A percentile compares a stretch with the other conserved stretches of the same genome.
These are phyloP conservation scores for Wickerhamomyces hampshirensis DNA, from an alignment of 805 yeast genomes.

Conservation along the genomic window DNA sequence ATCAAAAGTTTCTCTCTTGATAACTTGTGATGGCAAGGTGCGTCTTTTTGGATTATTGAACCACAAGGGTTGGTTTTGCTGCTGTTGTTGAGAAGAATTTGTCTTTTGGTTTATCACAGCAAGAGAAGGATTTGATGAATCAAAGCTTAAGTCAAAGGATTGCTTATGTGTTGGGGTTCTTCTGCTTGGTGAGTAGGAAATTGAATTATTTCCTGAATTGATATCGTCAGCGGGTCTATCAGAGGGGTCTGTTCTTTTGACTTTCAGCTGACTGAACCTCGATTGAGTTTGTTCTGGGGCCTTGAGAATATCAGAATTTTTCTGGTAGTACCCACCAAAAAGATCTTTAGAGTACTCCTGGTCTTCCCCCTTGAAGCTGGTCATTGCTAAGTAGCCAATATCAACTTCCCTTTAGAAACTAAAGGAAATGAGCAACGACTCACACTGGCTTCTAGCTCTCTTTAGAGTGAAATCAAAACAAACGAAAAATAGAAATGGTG, in stretches of 20 bases:
- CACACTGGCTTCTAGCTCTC: too few species aligned
- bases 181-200: constrained; percentile 19
- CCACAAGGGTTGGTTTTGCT: constrained; percentile 29
- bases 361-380: constrained; percentile 13
- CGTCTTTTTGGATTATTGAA: constrained; percentile 41
- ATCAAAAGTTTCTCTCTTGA: constrained; percentile 34
- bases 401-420: too few species aligned
- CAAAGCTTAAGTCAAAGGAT: constrained; percentile 15
- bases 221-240: constrained; percentile 22
- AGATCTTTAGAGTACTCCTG: constrained; percentile 22
- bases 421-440: too few species aligned
- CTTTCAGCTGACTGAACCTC: constrained; percentile 20
- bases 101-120: constrained; percentile 22
- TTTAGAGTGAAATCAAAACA: too few species aligned
- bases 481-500: too few species aligned
- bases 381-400: too few species aligned
- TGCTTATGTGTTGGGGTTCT: constrained; percentile 24
- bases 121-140: constrained; percentile 17
- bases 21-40: constrained; percentile 40
- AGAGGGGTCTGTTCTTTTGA: constrained; percentile 8
- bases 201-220: constrained; percentile 7
- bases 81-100: constrained; percentile 4
- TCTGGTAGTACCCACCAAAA: constrained; percentile 22
- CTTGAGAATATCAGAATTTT: constrained; percentile 20
- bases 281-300: constrained; percentile 11